Conservation (phyloP, 305 asterid genomes). For the Petunia hybrid region DNA sequence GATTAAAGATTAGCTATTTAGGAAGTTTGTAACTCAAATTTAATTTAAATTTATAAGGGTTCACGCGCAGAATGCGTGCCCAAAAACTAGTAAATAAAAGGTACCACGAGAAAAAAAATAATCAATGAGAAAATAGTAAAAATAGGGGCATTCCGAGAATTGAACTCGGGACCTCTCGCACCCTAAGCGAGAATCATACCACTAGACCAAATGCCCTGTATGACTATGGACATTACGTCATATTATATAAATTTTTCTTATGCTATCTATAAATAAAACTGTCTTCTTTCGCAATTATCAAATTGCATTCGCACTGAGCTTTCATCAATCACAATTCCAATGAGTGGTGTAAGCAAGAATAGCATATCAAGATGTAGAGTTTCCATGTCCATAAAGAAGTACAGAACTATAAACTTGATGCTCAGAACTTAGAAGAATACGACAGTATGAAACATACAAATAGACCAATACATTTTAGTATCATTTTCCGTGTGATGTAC, state of each 20-base stretch:
- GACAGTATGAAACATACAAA: background rate
- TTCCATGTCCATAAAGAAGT: background rate
- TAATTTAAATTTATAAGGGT: too few species aligned
- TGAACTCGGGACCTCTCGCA: constrained; percentile 99
- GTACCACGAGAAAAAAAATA: too few species aligned
- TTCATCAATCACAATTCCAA: background rate
- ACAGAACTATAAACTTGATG: background rate
- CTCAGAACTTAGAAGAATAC: too few species aligned
- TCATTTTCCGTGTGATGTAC: background rate
- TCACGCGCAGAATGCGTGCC: too few species aligned
- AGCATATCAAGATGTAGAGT: background rate
- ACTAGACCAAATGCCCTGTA: constrained; percentile 97
- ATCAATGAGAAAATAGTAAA: too few species aligned
- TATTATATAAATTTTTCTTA: background rate
- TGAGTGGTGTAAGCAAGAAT: background rate
- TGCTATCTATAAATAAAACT: background rate
- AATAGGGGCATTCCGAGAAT: constrained; percentile 97
- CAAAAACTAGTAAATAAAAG: too few species aligned
- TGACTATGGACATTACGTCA: too few species aligned
- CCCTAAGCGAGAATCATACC: constrained; percentile 99
- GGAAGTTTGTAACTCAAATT: too few species aligned
- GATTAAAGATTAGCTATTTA: too few species aligned
- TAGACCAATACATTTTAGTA: background rate
- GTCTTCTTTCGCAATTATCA: background rate
- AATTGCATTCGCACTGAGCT: background rate